Evolutionary conservation across 208 protist genomes (phyloP).

Genomic region (Lotmaria passim): DNA sequence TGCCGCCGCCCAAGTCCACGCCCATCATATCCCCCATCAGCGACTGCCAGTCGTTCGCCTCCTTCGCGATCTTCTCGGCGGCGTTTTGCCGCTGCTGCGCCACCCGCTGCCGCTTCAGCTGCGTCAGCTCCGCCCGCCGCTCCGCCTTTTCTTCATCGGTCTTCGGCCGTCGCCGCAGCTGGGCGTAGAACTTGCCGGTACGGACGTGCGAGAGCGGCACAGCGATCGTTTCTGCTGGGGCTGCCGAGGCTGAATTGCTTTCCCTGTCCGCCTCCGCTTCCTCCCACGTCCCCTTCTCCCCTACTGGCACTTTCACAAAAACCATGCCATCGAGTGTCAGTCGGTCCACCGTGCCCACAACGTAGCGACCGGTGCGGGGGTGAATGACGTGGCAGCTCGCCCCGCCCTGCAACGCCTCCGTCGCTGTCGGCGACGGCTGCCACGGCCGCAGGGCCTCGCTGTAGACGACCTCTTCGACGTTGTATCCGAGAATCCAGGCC

Average conservation of each 20-base stretch:
- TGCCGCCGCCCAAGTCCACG: slow-evolving; percentile 7
- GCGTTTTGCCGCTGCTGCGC: slow-evolving; percentile 47
- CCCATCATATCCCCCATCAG: slow-evolving; percentile 69
- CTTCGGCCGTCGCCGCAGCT: slow-evolving; percentile 49
- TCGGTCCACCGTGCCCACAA: slow-evolving; percentile 53
- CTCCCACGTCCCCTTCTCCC: slow-evolving; percentile 12
- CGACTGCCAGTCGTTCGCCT: slow-evolving; percentile 76
- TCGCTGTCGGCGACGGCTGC: slow-evolving; percentile 28
- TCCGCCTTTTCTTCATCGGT: slow-evolving; percentile 51
- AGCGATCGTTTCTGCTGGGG: slow-evolving; percentile 29
- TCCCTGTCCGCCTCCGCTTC: background rate
- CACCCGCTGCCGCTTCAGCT: slow-evolving; percentile 53
- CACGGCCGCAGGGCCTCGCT: slow-evolving; percentile 70
- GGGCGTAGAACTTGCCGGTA: slow-evolving; percentile 59
- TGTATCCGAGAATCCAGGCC: slow-evolving; percentile 77
- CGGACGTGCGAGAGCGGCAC: slow-evolving; percentile 78
- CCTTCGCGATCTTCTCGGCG: slow-evolving; percentile 55
- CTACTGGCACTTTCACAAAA: slow-evolving; percentile 40
- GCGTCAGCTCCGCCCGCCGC: slow-evolving; percentile 46
- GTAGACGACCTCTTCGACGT: slow-evolving; percentile 63
- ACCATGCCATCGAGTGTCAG: slow-evolving; percentile 75
- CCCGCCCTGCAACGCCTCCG: slow-evolving; percentile 47
- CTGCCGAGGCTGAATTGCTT: background rate
- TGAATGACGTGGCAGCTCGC: slow-evolving; percentile 74
- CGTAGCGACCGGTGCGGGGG: slow-evolving; percentile 48